phyloP scores from a whole-genome alignment of 208 protist species.

The Crithidia fasciculata region DNA sequence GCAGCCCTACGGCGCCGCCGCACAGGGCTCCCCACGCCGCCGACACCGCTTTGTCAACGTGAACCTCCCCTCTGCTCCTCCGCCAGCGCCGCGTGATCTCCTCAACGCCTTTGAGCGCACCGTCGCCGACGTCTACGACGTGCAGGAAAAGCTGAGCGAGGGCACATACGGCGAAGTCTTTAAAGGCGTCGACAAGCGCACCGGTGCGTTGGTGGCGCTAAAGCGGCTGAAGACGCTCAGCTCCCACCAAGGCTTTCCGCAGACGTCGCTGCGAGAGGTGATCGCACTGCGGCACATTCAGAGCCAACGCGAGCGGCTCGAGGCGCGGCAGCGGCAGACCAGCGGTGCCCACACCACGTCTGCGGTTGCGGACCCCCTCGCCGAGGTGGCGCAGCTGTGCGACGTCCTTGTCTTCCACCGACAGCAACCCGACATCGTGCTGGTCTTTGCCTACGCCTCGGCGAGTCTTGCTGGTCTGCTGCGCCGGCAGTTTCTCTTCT shows the following conservation, averaged over 20 bases:
- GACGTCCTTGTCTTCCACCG: constrained; percentile 79
- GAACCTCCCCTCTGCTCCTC: constrained; percentile 60
- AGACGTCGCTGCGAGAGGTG: constrained; percentile 88
- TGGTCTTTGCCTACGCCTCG: constrained; percentile 81
- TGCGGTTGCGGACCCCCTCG: constrained; percentile 45
- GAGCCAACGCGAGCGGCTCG: constrained; percentile 49
- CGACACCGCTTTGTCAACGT: constrained; percentile 59
- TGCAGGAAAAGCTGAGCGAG: constrained; percentile 93
- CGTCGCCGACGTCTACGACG: constrained; percentile 70
- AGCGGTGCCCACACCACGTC: not conserved
- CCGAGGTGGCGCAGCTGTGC: constrained; percentile 69
- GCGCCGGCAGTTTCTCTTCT: constrained; percentile 63
- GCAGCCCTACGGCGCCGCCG: constrained; percentile 29
- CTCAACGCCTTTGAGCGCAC: constrained; percentile 58
- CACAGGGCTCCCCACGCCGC: constrained; percentile 35
- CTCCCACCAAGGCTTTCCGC: constrained; percentile 86
- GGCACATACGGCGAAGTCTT: constrained; percentile 98
- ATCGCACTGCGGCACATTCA: constrained; percentile 83
- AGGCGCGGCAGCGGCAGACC: constrained; percentile 15
- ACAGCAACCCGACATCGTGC: constrained; percentile 70
- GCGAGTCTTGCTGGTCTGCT: constrained; percentile 79
- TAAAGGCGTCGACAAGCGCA: constrained; percentile 54
- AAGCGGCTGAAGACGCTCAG: constrained; percentile 87
- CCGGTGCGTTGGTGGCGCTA: constrained; percentile 67
- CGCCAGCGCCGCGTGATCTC: constrained; percentile 33